Evolutionary conservation across 148 eudicot species (phyloP).

Genomic region (Amaranthus palmeri): DNA sequence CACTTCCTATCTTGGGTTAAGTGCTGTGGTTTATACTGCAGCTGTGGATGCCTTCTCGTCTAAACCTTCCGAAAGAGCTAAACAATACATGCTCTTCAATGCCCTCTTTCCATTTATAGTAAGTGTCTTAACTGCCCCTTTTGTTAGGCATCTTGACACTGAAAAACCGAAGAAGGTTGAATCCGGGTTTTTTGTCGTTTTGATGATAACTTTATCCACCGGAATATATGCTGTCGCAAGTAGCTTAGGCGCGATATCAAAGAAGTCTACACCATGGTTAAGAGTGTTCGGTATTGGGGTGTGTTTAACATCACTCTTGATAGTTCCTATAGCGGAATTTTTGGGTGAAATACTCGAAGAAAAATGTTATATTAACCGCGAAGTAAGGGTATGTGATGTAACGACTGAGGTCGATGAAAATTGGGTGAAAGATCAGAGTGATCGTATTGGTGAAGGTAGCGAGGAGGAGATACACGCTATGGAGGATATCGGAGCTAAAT

Average conservation of each 20-base stretch:
- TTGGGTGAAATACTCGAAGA: constrained; percentile 26
- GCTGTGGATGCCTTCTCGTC: constrained; percentile 36
- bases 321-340: constrained; percentile 47
- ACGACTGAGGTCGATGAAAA: not conserved
- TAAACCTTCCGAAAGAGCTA: constrained; percentile 31
- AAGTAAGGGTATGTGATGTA: constrained; percentile 34
- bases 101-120: constrained; percentile 45
- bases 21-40: constrained; percentile 63
- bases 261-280: constrained; percentile 19
- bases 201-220: constrained; percentile 53
- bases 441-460: not conserved
- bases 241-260: constrained; percentile 35
- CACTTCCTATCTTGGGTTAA: constrained; percentile 75
- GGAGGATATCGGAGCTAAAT: constrained; percentile 53
- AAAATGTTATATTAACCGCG: constrained; percentile 41
- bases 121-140: constrained; percentile 37
- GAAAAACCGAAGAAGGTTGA: constrained; percentile 28
- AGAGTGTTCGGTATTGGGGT: constrained; percentile 35
- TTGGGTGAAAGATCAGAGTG: not conserved
- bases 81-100: constrained; percentile 54
- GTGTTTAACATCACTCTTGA: constrained; percentile 45
- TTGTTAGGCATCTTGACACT: constrained; percentile 23
- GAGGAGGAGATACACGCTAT: constrained; percentile 16
- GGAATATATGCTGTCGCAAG: constrained; percentile 53
- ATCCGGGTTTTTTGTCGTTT: constrained; percentile 45